A percentile compares a stretch with the other conserved stretches of the same genome.
phyloP scores from a whole-genome alignment of 257 asterid genomes.

The Forsythia suspensa region DNA sequence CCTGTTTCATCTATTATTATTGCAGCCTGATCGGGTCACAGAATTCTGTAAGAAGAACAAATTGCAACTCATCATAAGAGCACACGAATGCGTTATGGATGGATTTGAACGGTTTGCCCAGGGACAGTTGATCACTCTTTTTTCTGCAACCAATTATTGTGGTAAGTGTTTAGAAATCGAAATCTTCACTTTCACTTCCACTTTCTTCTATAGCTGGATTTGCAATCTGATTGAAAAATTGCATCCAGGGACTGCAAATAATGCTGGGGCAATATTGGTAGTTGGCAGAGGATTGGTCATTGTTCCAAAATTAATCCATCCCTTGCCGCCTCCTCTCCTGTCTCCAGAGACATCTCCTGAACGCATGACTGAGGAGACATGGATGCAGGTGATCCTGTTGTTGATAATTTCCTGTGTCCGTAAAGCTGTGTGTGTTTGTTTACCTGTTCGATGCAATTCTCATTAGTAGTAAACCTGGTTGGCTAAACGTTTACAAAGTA shows the following conservation, averaged over 20 bases:
- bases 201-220: constrained; percentile 7
- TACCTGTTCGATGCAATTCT: not conserved
- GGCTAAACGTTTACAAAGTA: not conserved
- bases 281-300: constrained; percentile 93
- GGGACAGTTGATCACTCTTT: constrained; percentile 96
- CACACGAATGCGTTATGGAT: constrained; percentile 99
- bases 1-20: not conserved
- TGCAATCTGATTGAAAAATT: constrained; percentile 19
- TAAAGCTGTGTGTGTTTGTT: no score
- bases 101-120: constrained; percentile 99
- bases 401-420: not conserved
- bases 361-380: constrained; percentile 71
- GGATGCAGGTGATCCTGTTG: constrained; percentile 86
- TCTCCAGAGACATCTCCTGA: constrained; percentile 99
- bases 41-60: constrained; percentile 95
- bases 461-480: not conserved
- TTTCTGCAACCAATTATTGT: constrained; percentile 98
- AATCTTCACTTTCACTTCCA: not conserved
- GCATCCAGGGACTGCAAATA: constrained; percentile 86
- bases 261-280: constrained; percentile 98
- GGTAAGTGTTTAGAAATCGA: constrained; percentile 50
- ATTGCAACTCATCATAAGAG: constrained; percentile 89
- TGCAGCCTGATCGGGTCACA: constrained; percentile 98
- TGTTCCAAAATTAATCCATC: constrained; percentile 94
- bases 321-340: constrained; percentile 91